Evolutionary conservation across 1,284 basidiomycete genomes (phyloP).

Genomic region (Cryptococcus sp.): DNA sequence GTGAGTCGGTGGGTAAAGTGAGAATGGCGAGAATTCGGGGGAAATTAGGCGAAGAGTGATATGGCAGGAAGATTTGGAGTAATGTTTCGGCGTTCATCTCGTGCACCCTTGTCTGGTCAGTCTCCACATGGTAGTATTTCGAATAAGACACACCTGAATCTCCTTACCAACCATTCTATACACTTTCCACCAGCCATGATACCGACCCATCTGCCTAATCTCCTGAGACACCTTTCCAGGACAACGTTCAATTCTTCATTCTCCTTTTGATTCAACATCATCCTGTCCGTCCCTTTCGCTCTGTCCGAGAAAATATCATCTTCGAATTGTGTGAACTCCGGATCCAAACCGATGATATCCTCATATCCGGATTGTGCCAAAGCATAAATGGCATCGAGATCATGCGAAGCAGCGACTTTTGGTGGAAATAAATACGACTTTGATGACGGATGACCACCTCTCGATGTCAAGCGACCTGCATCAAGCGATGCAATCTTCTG

Average conservation of each 20-base stretch:
- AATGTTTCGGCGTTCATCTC: slow-evolving; percentile 86
- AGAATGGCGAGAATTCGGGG: slow-evolving; percentile 86
- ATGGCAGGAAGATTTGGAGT: slow-evolving; percentile 82
- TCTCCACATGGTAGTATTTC: background rate
- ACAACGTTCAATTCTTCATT: slow-evolving; percentile 56
- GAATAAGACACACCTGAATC: slow-evolving; percentile 67
- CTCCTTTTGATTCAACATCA: slow-evolving; percentile 65
- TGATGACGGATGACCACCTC: slow-evolving; percentile 50
- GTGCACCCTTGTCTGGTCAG: slow-evolving; percentile 61
- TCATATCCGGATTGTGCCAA: slow-evolving; percentile 75
- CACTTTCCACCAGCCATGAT: slow-evolving; percentile 77
- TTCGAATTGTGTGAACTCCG: slow-evolving; percentile 54
- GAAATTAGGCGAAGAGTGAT: slow-evolving; percentile 93
- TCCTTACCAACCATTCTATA: slow-evolving; percentile 92
- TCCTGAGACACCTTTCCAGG: slow-evolving; percentile 57
- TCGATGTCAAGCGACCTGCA: slow-evolving; percentile 64
- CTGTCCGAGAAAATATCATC: slow-evolving; percentile 76
- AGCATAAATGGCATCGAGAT: slow-evolving; percentile 79
- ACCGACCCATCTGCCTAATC: slow-evolving; percentile 75
- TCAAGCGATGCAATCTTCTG: slow-evolving; percentile 77
- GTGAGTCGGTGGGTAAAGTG: slow-evolving; percentile 55
- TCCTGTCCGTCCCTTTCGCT: slow-evolving; percentile 72
- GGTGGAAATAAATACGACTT: slow-evolving; percentile 82
- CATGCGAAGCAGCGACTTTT: slow-evolving; percentile 71
- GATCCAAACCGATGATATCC: slow-evolving; percentile 62